Evolutionary conservation across 225 moss, liverwort and hornwort species (phyloP), one percentile per base, ranked within the genome.

Genomic region (Asterella californica): DNA sequence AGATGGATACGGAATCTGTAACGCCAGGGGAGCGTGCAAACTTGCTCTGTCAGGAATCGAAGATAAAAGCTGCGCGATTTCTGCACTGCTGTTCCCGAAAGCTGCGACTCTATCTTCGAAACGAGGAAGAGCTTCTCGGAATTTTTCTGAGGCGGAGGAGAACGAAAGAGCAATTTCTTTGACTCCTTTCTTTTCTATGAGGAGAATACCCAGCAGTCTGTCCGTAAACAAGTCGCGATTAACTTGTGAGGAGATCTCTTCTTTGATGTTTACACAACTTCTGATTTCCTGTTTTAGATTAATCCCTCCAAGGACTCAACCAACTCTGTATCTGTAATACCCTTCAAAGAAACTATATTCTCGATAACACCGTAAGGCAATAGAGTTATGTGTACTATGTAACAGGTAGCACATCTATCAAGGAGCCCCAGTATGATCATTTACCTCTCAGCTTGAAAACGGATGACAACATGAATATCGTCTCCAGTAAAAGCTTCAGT

Each of bases 381-480:
- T n/a, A n/a, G n/a, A n/a, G n/a, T n/a, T n/a, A n/a, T n/a, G n/a
- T n/a, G 33, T 17, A 30, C 30, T 15, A 32, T 65, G 12, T 65
- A 65, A 65, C 10, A 14, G 65, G 32, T 33, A 32, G 32, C 12
- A 32, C 29, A 21, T 9, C 9, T n/a, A 9, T 49, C 48, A 74
- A 47, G 5, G 27, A 54, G 18, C 32, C 18, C 19, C 53, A 75
- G 14, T 11, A 69, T 47, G 29, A 46, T 59, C 18, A 76, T n/a
- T 55, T 53, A 94, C 96, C 96, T 94, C 91, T 89, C 88, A 82
- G 91, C 94, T 92, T 96, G 91, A 82, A 81, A 82, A 85, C 90
- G 84, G 81, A 88, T 82, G 42, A 75, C 86, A 85, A 74, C 84
- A 74, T 82, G 82, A 84, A 72, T 83, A 72, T 90, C 88, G 61